These are phyloP conservation scores for Coemansia sp. DNA, from an alignment of 192 early-diverging fungal genomes.

Conservation along the genomic window DNA sequence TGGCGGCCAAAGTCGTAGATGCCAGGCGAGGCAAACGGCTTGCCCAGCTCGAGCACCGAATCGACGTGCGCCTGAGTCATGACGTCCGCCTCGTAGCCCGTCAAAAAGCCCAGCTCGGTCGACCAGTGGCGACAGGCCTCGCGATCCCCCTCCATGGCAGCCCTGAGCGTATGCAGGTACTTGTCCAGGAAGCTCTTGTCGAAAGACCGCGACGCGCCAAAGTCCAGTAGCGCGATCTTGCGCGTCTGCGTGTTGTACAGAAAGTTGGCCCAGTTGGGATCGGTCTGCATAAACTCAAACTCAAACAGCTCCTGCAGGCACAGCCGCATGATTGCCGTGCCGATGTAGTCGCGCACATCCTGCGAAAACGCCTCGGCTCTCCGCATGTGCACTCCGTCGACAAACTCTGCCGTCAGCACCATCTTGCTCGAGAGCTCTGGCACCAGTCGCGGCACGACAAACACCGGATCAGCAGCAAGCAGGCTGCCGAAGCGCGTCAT, in stretches of 20 bases:
- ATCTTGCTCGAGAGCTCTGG: constrained; percentile 62
- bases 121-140: constrained; percentile 75
- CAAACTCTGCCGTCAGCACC: constrained; percentile 77
- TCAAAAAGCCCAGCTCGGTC: constrained; percentile 82
- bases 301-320: constrained; percentile 88
- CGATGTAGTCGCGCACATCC: constrained; percentile 60
- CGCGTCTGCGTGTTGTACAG: constrained; percentile 68
- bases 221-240: constrained; percentile 87
- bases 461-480: constrained; percentile 57
- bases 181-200: constrained; percentile 65
- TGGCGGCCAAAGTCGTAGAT: constrained; percentile 81
- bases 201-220: constrained; percentile 89
- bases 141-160: constrained; percentile 68
- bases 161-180: constrained; percentile 72
- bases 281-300: constrained; percentile 97
- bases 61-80: constrained; percentile 88
- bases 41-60: constrained; percentile 80
- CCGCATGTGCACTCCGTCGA: constrained; percentile 70
- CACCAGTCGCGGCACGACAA: constrained; percentile 72
- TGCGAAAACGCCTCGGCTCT: constrained; percentile 58
- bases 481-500: constrained; percentile 66
- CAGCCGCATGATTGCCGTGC: constrained; percentile 69
- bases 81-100: constrained; percentile 83
- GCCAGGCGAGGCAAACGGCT: constrained; percentile 65
- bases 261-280: constrained; percentile 99